phyloP scores from a whole-genome alignment of 768 basidiomycete species.

The Agaricus bisporus region DNA sequence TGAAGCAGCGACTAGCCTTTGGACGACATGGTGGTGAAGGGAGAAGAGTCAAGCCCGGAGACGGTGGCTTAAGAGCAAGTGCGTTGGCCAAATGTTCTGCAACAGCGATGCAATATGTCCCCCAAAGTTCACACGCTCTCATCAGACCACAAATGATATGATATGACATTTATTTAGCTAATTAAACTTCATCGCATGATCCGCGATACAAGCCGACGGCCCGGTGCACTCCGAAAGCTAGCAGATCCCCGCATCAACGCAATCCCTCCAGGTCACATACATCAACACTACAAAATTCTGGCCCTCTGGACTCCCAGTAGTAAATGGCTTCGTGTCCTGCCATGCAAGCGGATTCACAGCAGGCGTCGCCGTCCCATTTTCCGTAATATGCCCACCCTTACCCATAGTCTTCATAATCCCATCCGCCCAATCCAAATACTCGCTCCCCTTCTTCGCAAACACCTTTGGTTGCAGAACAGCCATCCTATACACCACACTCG shows the following conservation, averaged over 20 bases:
- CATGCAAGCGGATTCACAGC: constrained; percentile 35
- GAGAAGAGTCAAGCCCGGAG: constrained; percentile 14
- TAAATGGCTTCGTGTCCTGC: constrained; percentile 27
- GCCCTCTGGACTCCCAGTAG: constrained; percentile 34
- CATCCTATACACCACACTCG: constrained; percentile 35
- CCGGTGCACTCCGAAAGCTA: background rate
- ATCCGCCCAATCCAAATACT: constrained; percentile 33
- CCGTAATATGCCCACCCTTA: constrained; percentile 22
- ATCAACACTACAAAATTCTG: constrained; percentile 34
- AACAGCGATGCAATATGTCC: constrained; percentile 16
- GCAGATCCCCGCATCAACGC: constrained; percentile 22
- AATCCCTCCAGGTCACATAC: constrained; percentile 38
- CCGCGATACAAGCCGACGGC: too few relatives aligned
- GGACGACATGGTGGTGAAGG: constrained; percentile 34
- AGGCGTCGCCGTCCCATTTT: constrained; percentile 25
- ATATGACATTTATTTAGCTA: too few relatives aligned
- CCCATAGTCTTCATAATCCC: constrained; percentile 18
- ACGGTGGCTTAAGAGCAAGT: constrained; percentile 15
- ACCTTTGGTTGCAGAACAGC: constrained; percentile 25
- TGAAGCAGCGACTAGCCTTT: constrained; percentile 27
- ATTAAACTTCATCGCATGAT: background rate
- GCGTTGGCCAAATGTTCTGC: constrained; percentile 18
- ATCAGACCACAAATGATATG: background rate
- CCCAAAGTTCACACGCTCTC: constrained; percentile 27
- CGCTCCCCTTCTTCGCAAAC: constrained; percentile 16